Conservation (phyloP, 805 yeast species). For the Yarrowia bubula region DNA sequence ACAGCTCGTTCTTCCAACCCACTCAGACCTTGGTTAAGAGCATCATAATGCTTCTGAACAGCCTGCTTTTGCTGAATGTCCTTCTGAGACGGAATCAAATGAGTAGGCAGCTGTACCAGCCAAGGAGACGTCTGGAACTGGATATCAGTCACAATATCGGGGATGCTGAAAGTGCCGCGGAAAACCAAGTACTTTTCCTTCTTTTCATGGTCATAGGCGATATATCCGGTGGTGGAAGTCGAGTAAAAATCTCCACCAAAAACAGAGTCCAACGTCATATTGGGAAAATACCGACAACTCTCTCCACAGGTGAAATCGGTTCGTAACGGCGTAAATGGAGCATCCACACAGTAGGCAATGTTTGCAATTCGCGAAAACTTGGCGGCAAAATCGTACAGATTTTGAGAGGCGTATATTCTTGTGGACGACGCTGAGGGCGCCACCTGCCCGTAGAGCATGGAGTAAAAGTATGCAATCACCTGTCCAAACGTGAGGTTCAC, state of each 20-base stretch:
- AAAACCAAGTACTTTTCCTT: conserved; percentile 19
- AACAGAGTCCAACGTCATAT: not conserved
- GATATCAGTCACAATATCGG: conserved; percentile 2
- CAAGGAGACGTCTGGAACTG: conserved; percentile 8
- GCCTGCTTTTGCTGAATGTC: not conserved
- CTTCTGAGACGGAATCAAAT: not conserved
- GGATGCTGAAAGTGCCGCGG: conserved; percentile 5
- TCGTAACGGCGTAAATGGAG: not conserved
- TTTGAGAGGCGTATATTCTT: not conserved
- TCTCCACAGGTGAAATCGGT: not conserved
- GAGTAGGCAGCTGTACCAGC: not conserved
- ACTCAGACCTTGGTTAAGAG: not conserved
- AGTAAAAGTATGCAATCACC: not conserved
- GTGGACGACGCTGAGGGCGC: not conserved
- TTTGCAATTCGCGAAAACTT: not conserved
- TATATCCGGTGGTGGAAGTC: not conserved
- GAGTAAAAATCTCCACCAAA: conserved; percentile 3
- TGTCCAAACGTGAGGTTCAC: conserved; percentile 4
- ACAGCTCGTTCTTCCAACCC: not conserved
- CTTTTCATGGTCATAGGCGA: not conserved
- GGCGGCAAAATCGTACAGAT: not conserved
- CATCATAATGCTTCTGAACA: not conserved
- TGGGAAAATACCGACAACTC: not conserved
- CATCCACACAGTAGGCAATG: conserved; percentile 5
- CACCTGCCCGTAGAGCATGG: not conserved